Evolutionary conservation across 2,329 filamentous ascomycete species (phyloP).

Genomic region (Nannizziopsis arthrosporioides): DNA sequence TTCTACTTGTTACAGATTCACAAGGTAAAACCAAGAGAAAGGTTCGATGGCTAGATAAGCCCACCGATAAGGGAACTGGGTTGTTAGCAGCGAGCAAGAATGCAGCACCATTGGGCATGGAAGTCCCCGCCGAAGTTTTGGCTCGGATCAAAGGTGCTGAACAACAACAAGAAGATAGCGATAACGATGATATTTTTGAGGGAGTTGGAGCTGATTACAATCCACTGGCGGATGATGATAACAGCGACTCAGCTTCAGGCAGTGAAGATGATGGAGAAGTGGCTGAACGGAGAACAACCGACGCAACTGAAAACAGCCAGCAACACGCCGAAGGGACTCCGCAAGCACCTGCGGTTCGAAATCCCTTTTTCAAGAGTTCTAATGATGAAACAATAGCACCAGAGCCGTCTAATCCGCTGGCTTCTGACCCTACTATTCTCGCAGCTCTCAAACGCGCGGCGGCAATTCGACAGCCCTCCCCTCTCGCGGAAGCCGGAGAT

Average conservation of each 20-base stretch:
- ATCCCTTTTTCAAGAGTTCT: constrained; percentile 34
- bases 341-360: constrained; percentile 27
- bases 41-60: constrained; percentile 41
- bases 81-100: constrained; percentile 36
- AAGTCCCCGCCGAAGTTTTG: constrained; percentile 36
- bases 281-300: constrained; percentile 10
- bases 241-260: constrained; percentile 33
- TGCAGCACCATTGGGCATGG: constrained; percentile 40
- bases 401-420: constrained; percentile 33
- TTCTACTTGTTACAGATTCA: constrained; percentile 47
- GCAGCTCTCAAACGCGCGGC: constrained; percentile 80
- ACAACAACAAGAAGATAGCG: constrained; percentile 35
- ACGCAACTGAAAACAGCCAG: background rate
- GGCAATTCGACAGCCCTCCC: constrained; percentile 41
- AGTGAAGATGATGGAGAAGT: constrained; percentile 31
- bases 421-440: constrained; percentile 65
- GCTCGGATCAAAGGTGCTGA: constrained; percentile 24
- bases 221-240: constrained; percentile 45
- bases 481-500: constrained; percentile 27
- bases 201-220: constrained; percentile 50
- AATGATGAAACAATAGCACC: constrained; percentile 29
- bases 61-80: constrained; percentile 24
- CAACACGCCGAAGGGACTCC: background rate
- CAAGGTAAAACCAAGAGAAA: constrained; percentile 53
- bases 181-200: constrained; percentile 48